Conservation (phyloP, 2,329 filamentous ascomycete genomes). For the Cercospora sesami region DNA sequence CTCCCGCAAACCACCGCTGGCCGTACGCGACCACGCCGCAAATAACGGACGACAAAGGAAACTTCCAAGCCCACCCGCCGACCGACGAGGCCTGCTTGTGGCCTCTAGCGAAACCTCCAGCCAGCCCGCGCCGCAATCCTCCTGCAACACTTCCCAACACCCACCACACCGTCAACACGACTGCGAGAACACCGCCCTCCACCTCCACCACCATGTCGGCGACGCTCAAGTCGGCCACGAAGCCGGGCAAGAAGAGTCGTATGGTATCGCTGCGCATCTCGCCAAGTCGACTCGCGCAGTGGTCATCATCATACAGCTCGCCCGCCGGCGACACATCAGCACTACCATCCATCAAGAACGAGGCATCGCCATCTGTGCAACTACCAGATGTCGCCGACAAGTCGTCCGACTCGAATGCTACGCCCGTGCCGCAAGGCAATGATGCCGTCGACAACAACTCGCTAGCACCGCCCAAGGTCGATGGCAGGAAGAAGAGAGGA, state of each 20-base stretch:
- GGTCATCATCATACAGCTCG: slow-evolving; percentile 31
- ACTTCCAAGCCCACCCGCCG: neutral
- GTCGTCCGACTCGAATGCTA: slow-evolving; percentile 46
- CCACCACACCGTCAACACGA: slow-evolving; percentile 1
- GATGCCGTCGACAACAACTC: slow-evolving; percentile 42
- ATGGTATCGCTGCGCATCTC: slow-evolving; percentile 34
- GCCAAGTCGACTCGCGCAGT: slow-evolving; percentile 33
- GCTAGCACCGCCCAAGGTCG: slow-evolving; percentile 46
- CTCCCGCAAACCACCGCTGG: neutral
- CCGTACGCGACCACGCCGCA: neutral
- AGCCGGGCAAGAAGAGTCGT: slow-evolving; percentile 35
- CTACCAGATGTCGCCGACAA: slow-evolving; percentile 42
- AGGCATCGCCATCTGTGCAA: slow-evolving; percentile 39
- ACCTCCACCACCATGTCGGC: slow-evolving; percentile 27
- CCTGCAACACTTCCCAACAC: neutral
- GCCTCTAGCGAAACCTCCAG: neutral
- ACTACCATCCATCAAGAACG: slow-evolving; percentile 34
- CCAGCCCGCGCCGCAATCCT: neutral
- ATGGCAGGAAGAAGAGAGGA: slow-evolving; percentile 68
- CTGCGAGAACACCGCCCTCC: neutral
- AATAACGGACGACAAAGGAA: neutral
- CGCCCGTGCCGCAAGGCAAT: slow-evolving; percentile 39
- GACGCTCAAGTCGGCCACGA: slow-evolving; percentile 30
- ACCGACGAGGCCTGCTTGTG: neutral
- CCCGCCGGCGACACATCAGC: slow-evolving; percentile 13